A percentile compares a stretch with the other conserved stretches of the same genome.
Conservation (phyloP, 1,284 basidiomycete species). For the Jaminaea rosea region DNA sequence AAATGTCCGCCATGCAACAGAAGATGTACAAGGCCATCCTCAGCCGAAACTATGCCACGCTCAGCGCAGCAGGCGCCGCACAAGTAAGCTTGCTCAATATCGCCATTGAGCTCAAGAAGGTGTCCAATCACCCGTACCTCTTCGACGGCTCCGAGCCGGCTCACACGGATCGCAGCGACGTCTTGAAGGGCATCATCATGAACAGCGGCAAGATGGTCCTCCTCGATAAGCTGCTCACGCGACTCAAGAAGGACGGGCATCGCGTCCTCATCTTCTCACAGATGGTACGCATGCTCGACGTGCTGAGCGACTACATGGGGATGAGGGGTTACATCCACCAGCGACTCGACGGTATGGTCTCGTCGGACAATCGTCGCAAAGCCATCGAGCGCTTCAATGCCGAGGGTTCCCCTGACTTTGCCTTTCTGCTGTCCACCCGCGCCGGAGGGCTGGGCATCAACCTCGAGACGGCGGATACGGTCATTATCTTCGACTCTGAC, state of each 20-base stretch:
- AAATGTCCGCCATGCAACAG: slow-evolving; percentile 94
- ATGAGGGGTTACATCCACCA: slow-evolving; percentile 77
- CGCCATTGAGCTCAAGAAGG: slow-evolving; percentile 48
- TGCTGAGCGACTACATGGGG: slow-evolving; percentile 91
- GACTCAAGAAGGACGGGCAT: slow-evolving; percentile 50
- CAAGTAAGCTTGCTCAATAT: slow-evolving; percentile 65
- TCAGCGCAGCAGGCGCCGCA: slow-evolving; percentile 67
- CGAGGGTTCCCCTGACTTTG: slow-evolving; percentile 60
- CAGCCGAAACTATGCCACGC: slow-evolving; percentile 85
- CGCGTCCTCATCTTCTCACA: slow-evolving; percentile 62
- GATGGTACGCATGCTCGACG: slow-evolving; percentile 98
- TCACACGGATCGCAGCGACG: slow-evolving; percentile 69
- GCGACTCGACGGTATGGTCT: slow-evolving; percentile 66
- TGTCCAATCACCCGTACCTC: slow-evolving; percentile 81
- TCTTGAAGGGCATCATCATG: slow-evolving; percentile 49
- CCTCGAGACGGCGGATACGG: slow-evolving; percentile 80
- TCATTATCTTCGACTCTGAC: slow-evolving; percentile 85
- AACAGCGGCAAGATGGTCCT: slow-evolving; percentile 52
- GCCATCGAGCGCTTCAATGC: slow-evolving; percentile 70
- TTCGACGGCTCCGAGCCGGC: slow-evolving; percentile 88
- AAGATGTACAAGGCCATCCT: slow-evolving; percentile 99
- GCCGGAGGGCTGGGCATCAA: slow-evolving; percentile 47
- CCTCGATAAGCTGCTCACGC: slow-evolving; percentile 50
- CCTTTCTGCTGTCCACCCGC: slow-evolving; percentile 43
- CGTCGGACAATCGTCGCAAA: slow-evolving; percentile 73